Percentiles rank a stretch among this genome's conserved stretches.
Evolutionary conservation across 495 filamentous ascomycete genomes (phyloP).

Genomic region (Glarea lozoyensis): DNA sequence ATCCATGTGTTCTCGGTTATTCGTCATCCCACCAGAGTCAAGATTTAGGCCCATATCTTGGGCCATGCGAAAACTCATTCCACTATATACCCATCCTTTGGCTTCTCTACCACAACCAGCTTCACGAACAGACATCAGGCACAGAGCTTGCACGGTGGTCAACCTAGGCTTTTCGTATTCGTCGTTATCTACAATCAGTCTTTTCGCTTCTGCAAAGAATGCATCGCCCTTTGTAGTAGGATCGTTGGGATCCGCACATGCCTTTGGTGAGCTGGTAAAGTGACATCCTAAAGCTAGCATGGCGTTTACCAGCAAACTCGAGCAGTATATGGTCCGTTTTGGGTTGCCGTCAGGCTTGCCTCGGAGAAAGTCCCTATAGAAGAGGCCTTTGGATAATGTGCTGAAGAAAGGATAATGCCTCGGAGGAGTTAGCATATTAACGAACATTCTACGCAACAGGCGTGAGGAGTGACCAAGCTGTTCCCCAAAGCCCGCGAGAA

Average conservation of each 20-base stretch:
- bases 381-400: slow-evolving; percentile 79
- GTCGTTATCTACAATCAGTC: slow-evolving; percentile 81
- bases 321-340: slow-evolving; percentile 64
- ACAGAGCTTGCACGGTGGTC: slow-evolving; percentile 90
- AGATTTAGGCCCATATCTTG: slow-evolving; percentile 89
- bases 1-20: slow-evolving; percentile 48
- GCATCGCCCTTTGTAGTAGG: slow-evolving; percentile 88
- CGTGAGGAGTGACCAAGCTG: too few species aligned
- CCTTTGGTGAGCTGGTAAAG: slow-evolving; percentile 70
- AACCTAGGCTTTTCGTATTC: slow-evolving; percentile 85
- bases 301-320: slow-evolving; percentile 82
- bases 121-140: slow-evolving; percentile 93
- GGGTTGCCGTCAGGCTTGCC: slow-evolving; percentile 41
- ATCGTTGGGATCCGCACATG: slow-evolving; percentile 59
- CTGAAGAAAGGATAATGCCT: slow-evolving; percentile 98
- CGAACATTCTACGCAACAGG: too few species aligned
- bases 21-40: slow-evolving; percentile 56
- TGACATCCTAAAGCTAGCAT: slow-evolving; percentile 96
- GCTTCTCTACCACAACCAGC: slow-evolving; percentile 92
- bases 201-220: slow-evolving; percentile 93
- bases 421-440: too few species aligned
- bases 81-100: slow-evolving; percentile 96
- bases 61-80: slow-evolving; percentile 98
- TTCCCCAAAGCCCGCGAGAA: too few species aligned
- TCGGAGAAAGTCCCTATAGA: slow-evolving; percentile 74